Percentiles rank a stretch among this genome's conserved stretches.
Conservation (phyloP, 1,284 basidiomycete species). For the Cutaneotrichosporon sp. region DNA sequence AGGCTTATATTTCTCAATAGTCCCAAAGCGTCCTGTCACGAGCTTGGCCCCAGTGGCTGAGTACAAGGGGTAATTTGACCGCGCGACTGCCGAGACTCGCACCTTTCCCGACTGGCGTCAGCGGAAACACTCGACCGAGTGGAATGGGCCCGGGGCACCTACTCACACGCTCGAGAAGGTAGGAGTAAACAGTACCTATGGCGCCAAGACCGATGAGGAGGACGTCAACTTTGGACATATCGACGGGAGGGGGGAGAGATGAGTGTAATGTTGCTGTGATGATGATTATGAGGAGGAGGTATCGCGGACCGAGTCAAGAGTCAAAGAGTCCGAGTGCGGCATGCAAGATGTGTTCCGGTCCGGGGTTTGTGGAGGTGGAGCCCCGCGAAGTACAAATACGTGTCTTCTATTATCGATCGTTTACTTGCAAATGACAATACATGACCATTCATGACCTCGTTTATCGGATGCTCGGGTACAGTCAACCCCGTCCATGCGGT, state of each 20-base stretch:
- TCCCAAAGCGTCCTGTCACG: slow-evolving; percentile 59
- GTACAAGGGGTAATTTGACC: slow-evolving; percentile 64
- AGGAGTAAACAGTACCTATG: slow-evolving; percentile 56
- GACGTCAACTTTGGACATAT: slow-evolving; percentile 32
- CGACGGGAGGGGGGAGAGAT: background rate
- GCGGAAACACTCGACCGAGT: too few species aligned
- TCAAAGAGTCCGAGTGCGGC: too few species aligned
- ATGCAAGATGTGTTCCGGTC: too few species aligned
- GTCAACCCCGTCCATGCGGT: too few species aligned
- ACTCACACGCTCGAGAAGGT: slow-evolving; percentile 55
- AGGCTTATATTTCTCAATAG: slow-evolving; percentile 59
- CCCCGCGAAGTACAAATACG: too few species aligned
- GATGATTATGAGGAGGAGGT: background rate
- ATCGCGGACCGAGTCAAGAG: too few species aligned
- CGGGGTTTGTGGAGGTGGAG: too few species aligned
- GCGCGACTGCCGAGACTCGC: slow-evolving; percentile 66
- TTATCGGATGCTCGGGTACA: too few species aligned
- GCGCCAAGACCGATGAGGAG: slow-evolving; percentile 54
- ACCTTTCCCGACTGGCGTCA: slow-evolving; percentile 53
- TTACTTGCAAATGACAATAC: too few species aligned
- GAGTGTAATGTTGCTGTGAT: background rate
- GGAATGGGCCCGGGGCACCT: background rate
- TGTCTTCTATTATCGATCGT: too few species aligned
- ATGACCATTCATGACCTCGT: too few species aligned
- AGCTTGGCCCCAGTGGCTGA: slow-evolving; percentile 55